Conservation (phyloP, 2,329 filamentous ascomycete genomes). For the Diplodia seriata region DNA sequence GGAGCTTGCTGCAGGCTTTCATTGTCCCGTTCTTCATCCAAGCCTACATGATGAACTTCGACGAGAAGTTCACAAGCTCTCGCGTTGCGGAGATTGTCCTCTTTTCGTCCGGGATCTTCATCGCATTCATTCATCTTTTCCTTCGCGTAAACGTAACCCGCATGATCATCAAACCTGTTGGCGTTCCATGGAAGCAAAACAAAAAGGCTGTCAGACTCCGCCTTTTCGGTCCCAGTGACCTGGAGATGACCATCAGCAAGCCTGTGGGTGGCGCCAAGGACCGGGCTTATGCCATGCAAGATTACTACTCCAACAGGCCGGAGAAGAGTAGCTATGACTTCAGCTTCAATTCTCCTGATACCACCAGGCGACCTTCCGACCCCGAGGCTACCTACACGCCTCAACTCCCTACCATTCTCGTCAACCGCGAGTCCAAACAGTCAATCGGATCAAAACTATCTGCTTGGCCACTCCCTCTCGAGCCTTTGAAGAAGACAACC, state of each 20-base stretch:
- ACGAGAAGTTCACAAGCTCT: conserved; percentile 59
- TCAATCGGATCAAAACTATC: conserved; percentile 3
- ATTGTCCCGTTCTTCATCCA: conserved; percentile 70
- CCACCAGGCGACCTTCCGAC: conserved; percentile 38
- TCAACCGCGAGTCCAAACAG: conserved; percentile 11
- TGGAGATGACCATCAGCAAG: conserved; percentile 52
- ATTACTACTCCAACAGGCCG: conserved; percentile 43
- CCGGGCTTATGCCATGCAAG: conserved; percentile 34
- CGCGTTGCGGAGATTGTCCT: conserved; percentile 71
- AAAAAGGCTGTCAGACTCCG: conserved; percentile 54
- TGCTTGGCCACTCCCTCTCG: conserved; percentile 18
- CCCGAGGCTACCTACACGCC: conserved; percentile 35
- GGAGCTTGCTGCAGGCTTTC: conserved; percentile 56
- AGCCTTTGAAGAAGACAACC: conserved; percentile 9
- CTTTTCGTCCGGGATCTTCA: conserved; percentile 70
- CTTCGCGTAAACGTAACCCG: conserved; percentile 68
- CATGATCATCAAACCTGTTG: conserved; percentile 60
- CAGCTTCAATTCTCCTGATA: conserved; percentile 42
- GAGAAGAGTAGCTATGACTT: conserved; percentile 48
- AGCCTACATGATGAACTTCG: conserved; percentile 53
- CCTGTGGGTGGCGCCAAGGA: conserved; percentile 45
- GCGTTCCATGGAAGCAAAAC: conserved; percentile 52
- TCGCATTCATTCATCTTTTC: conserved; percentile 70
- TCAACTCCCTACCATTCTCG: conserved; percentile 16
- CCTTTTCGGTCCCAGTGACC: conserved; percentile 54